Evolutionary conservation across 768 basidiomycete species (phyloP), one percentile per base, ranked within the genome.

Genomic region (Psilocybe sp.): DNA sequence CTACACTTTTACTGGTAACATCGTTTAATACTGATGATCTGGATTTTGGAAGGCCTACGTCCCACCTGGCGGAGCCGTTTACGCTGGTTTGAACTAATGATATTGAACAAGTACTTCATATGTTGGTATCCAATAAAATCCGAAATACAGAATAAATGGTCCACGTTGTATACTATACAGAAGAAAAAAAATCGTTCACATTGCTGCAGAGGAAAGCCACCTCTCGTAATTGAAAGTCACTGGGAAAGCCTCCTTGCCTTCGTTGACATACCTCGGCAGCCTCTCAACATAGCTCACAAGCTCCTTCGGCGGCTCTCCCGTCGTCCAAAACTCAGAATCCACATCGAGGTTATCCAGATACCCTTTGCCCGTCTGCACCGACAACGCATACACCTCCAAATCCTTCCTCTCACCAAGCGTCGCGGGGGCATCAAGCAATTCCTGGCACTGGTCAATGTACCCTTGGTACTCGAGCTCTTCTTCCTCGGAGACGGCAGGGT

Each of bases 381-480:
- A 77, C 14, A 63, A 65, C 23, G 67, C 60, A 58, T 88, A 88
- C 1, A 84, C 63, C 51, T 79, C 74, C 31, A 84, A 64, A 51
- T 86, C 82, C 59, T 80, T 78, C 34, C 74, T 64, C 53, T 84
- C 83, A n/a, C 75, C 76, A 46, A 69, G 66, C 34, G 75, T 72
- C 42, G 73, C 73, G 28, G 81, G 79, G 1, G 79, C 74, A 53
- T 84, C 80, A 33, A 84, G 68, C 18, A 88, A 72, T 42, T 84
- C 81, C 49, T 84, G 77, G 54, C 78, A 84, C 60, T 90, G 86
- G 59, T 87, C 84, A 57, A 91, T 83, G 60, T 91, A 89, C 43
- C 82, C 82, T 58, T 84, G 79, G 65, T 92, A 92, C 62, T 92
- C 89, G 0, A 75, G 70, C 52, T 81, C 75, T 60, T 92, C 88